A percentile compares a stretch with the other conserved stretches of the same genome.
phyloP scores from a whole-genome alignment of 2,329 filamentous ascomycete genomes.

The Aspergillus neotritici region DNA sequence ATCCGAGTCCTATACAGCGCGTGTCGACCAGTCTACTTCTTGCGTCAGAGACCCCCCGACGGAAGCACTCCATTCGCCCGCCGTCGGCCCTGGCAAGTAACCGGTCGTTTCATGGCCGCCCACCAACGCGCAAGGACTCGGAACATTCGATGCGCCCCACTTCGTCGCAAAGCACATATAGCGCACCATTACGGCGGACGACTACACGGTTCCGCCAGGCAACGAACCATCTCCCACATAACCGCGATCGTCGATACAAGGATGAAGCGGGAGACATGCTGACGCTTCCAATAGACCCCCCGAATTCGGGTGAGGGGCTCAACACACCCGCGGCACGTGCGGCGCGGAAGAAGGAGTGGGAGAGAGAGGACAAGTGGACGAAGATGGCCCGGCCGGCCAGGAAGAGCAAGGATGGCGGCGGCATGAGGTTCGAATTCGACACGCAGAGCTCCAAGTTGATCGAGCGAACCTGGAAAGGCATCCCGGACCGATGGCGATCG shows the following conservation, averaged over 20 bases:
- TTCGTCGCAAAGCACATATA: constrained; percentile 43
- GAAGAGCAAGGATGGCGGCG: constrained; percentile 48
- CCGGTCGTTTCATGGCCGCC: constrained; percentile 40
- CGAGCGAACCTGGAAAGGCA: constrained; percentile 93
- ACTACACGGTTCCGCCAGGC: constrained; percentile 47
- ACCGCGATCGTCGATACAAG: constrained; percentile 49
- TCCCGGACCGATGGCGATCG: constrained; percentile 89
- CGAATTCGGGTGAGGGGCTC: constrained; percentile 44
- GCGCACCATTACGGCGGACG: constrained; percentile 36
- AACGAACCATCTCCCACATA: constrained; percentile 49
- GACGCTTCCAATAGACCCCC: constrained; percentile 51
- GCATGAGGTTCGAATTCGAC: constrained; percentile 74
- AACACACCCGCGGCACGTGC: constrained; percentile 44
- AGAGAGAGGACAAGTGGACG: constrained; percentile 61
- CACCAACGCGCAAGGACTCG: constrained; percentile 36
- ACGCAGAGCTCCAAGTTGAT: constrained; percentile 75
- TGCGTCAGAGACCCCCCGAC: constrained; percentile 51
- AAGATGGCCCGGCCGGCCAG: constrained; percentile 55
- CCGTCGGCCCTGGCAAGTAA: constrained; percentile 44
- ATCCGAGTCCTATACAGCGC: constrained; percentile 47
- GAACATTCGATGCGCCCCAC: constrained; percentile 41
- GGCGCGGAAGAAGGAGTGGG: constrained; percentile 55
- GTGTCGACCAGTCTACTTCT: constrained; percentile 56
- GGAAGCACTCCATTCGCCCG: constrained; percentile 48
- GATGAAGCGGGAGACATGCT: constrained; percentile 62